These are phyloP conservation scores for Phyllosticta paracitricarpa DNA, from an alignment of 2,329 filamentous ascomycete genomes.

Conservation along the genomic window DNA sequence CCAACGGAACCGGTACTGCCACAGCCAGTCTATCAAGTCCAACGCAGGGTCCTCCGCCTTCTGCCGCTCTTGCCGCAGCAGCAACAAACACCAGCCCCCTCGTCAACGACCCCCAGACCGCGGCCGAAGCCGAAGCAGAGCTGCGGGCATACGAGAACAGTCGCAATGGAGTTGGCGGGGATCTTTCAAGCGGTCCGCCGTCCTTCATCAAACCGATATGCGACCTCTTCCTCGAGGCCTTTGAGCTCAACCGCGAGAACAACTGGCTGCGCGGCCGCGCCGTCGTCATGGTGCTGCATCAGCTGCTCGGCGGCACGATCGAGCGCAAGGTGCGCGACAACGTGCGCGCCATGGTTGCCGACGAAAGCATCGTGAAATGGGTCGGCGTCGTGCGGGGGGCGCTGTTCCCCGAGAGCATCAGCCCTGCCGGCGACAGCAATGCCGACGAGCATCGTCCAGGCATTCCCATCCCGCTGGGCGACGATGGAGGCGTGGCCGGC, in stretches of 20 bases:
- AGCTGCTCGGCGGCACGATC: conserved; percentile 89
- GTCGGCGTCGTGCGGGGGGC: conserved; percentile 61
- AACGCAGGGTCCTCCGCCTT: not conserved
- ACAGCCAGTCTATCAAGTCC: not conserved
- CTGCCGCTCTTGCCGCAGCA: conserved; percentile 6
- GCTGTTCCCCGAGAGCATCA: conserved; percentile 58
- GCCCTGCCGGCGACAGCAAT: conserved; percentile 36
- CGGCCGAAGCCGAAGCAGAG: conserved; percentile 81
- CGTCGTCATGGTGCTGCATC: conserved; percentile 91
- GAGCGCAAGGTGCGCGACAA: conserved; percentile 90
- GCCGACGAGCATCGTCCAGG: not conserved
- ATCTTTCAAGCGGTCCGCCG: conserved; percentile 68
- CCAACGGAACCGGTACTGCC: conserved; percentile 17
- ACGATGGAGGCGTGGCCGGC: not conserved
- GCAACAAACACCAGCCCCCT: conserved; percentile 38
- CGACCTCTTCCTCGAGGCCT: conserved; percentile 91
- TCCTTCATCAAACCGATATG: conserved; percentile 93
- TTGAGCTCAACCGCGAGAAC: conserved; percentile 87
- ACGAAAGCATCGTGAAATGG: conserved; percentile 69
- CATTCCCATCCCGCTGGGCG: not conserved
- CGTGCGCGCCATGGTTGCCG: conserved; percentile 61
- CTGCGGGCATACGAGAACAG: conserved; percentile 77
- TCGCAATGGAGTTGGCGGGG: conserved; percentile 12
- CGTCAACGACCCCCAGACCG: conserved; percentile 39
- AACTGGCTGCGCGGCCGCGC: conserved; percentile 95